Evolutionary conservation across 768 basidiomycete genomes (phyloP), one percentile per base, ranked within the genome.

Genomic region (Cubamyces lactineus): DNA sequence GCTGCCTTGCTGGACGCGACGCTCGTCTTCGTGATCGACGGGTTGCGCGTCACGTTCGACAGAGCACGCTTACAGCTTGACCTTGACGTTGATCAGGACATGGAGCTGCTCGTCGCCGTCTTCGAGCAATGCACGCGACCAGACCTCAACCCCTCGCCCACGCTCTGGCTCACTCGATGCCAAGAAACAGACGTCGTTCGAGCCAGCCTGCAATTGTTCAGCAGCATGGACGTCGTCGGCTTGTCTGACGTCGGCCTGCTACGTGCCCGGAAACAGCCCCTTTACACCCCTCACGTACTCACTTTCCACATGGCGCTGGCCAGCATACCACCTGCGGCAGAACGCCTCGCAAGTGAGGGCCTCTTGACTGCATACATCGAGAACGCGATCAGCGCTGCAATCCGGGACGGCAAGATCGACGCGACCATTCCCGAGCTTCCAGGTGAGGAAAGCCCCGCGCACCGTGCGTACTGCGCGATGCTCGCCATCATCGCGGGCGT

Each of bases 261-360:
- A 17, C 78, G 88, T 21, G 69, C 82, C 0, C 83, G 84, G 47
- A 87, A 86, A 57, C 80, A 84, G 70, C 84, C 91, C 13, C 74
- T 90, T 26, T 93, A 93, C 69, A 80, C 89, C 0, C 86, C 89
- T 0, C 89, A 92, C 67, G 78, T 96, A 59, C 84, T 97, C 56
- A 78, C 88, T 30, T 92, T 97, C 77, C 94, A 96, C 70, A 89
- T 94, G 79, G 85, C 91, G 0, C 76, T 97, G 19, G 92, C 90
- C 16, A 85, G 85, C 61, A 82, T 91, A 55, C 84, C 88, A 0
- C 81, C 84, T 1, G 87, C 92, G 0, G 94, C 95, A 0, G 94
- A 96, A 72, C 79, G 90, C 60, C 83, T 97, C 24, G 93, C 94
- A 5, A 87, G 88, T 66, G 92, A 91, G 64, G 93, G 94, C 34